These are phyloP conservation scores for Solanum neorickii DNA, from an alignment of 257 asterid genomes.

Conservation along the genomic window DNA sequence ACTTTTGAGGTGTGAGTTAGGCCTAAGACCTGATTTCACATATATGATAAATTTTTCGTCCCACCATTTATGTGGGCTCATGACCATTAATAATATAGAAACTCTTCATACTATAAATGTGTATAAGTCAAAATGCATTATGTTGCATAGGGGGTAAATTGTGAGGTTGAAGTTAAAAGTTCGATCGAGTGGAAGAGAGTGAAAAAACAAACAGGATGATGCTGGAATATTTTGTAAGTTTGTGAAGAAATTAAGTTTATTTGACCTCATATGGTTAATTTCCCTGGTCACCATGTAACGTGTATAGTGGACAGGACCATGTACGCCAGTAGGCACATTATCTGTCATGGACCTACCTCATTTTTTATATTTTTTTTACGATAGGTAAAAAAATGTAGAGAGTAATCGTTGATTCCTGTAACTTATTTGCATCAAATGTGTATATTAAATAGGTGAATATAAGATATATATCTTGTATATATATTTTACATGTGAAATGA, in stretches of 20 bases:
- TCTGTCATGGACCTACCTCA: background rate
- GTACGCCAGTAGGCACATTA: background rate
- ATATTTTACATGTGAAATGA: background rate
- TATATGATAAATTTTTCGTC: background rate
- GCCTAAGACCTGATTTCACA: too few relatives aligned
- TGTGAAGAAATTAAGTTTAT: slow-evolving; percentile 1
- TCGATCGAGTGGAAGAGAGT: slow-evolving; percentile 29
- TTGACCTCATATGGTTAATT: background rate
- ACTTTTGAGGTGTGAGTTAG: too few relatives aligned
- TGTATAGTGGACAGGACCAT: background rate
- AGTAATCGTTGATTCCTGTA: too few relatives aligned
- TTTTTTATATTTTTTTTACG: background rate
- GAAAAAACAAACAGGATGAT: background rate
- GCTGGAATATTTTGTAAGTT: slow-evolving; percentile 15
- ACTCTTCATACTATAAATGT: background rate
- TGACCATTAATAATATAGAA: background rate
- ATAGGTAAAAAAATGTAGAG: background rate
- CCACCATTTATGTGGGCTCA: background rate
- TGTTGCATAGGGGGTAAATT: slow-evolving; percentile 1
- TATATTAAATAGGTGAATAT: background rate
- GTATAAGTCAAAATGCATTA: background rate
- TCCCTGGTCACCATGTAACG: background rate
- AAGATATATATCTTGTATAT: background rate
- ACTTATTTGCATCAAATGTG: background rate
- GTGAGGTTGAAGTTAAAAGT: slow-evolving; percentile 39